Evolutionary conservation across 2,329 filamentous ascomycete species (phyloP), one percentile per base, ranked within the genome.

Genomic region (Venturia effusa): DNA sequence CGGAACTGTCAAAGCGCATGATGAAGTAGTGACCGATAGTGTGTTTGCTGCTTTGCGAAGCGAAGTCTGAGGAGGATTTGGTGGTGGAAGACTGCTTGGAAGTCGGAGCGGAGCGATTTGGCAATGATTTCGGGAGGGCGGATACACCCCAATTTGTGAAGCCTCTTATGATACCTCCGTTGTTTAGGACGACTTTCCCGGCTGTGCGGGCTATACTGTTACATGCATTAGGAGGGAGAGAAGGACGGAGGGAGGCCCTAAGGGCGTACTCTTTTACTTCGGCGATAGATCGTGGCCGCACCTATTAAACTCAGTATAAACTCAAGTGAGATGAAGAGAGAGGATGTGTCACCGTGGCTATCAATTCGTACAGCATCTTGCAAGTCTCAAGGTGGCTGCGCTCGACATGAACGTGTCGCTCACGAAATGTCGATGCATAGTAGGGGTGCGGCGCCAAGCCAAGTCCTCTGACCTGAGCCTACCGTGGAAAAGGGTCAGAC

Each of bases 81-180:
- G 6, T 45, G 32, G 17, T 39, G 51, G 43, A 61, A 10, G 88
- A 73, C 88, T 67, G 90, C 85, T 68, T 87, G 88, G 60, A 93
- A 93, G 22, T 97, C 88, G 59, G 87, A 82, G 79, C 94, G 97
- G 70, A 89, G 30, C 32, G 24, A 27, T 61, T 62, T 24, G 59
- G 59, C 88, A 73, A 88, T 67, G 90, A 85, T 69, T 87, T 88
- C 59, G 94, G 93, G 22, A 99, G 88, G 59, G 88, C 82, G 79
- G 94, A 97, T 69, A 89, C 84, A 73, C 94, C 94, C 94, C 94
- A 99, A 82, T 99, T 99, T 69, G 88, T 88, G 73, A 96, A 83
- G 74, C 92, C 92, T 70, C 94, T 92, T 73, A 99, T 86, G 64
- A 97, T 92, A 76, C 94, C 94, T 74, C 89, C 88, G 68, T 87